Evolutionary conservation across 306 rosid genomes (phyloP).

Genomic region (Pyrus pyrifolia): DNA sequence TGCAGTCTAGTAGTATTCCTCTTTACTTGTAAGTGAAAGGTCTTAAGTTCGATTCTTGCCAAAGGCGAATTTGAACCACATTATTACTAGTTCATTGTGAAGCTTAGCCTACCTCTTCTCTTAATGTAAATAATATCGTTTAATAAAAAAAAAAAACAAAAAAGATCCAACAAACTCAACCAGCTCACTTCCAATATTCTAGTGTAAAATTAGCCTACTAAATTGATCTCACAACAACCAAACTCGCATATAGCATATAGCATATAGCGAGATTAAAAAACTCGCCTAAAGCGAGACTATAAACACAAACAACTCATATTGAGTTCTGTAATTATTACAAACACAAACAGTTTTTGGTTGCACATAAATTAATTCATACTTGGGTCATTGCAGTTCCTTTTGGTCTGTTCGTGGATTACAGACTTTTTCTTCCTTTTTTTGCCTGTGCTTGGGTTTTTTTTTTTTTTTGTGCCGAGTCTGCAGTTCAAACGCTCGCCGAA

Average conservation of each 20-base stretch:
- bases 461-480: background rate
- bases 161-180: background rate
- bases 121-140: too few relatives aligned
- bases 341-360: background rate
- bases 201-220: too few relatives aligned
- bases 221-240: too few relatives aligned
- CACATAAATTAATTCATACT: background rate
- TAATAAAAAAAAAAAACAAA: too few relatives aligned
- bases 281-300: too few relatives aligned
- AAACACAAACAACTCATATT: background rate
- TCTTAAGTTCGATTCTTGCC: accelerated
- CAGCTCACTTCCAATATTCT: background rate
- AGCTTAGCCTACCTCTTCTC: too few relatives aligned
- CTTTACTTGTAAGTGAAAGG: too few relatives aligned
- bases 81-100: too few relatives aligned
- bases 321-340: background rate
- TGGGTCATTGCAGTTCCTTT: background rate
- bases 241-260: too few relatives aligned
- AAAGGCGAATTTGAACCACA: too few relatives aligned
- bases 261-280: too few relatives aligned
- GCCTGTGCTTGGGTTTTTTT: background rate
- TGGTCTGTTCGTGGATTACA: background rate
- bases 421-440: background rate
- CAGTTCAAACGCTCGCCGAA: background rate
- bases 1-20: too few relatives aligned